A percentile compares a stretch with the other conserved stretches of the same genome.
Evolutionary conservation across 345 rosid species (phyloP).

Genomic region (Sonneratia alba): DNA sequence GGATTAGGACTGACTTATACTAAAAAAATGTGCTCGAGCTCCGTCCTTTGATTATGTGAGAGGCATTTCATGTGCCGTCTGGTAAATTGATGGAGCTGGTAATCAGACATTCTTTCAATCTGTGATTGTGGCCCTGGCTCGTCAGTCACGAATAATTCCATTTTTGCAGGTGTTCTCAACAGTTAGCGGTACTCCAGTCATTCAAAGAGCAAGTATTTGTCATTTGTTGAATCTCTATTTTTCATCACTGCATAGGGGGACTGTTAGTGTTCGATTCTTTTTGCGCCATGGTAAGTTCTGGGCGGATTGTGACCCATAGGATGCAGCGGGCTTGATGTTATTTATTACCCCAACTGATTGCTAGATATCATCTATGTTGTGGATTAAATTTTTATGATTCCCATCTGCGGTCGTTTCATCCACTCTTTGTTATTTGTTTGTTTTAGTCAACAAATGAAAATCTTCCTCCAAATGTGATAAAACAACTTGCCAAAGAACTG

Average conservation of each 20-base stretch:
- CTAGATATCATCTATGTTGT: no score
- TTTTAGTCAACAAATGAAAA: slow-evolving; percentile 90
- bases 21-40: background rate
- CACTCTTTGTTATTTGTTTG: slow-evolving; percentile 1
- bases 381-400: background rate
- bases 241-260: background rate
- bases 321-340: no score
- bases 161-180: background rate
- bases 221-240: background rate
- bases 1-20: background rate
- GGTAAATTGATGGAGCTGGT: background rate
- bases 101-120: background rate
- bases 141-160: background rate
- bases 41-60: background rate
- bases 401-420: background rate
- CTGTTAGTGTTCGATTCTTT: background rate
- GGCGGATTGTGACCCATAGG: no score
- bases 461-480: slow-evolving; percentile 95
- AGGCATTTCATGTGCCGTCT: background rate
- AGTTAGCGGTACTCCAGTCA: background rate
- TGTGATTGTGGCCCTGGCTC: no score
- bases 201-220: background rate
- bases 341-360: background rate
- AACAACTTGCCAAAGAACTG: slow-evolving; percentile 91
- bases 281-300: background rate